Conservation (phyloP, 768 basidiomycete species). For the Lactarius hatsudake region DNA sequence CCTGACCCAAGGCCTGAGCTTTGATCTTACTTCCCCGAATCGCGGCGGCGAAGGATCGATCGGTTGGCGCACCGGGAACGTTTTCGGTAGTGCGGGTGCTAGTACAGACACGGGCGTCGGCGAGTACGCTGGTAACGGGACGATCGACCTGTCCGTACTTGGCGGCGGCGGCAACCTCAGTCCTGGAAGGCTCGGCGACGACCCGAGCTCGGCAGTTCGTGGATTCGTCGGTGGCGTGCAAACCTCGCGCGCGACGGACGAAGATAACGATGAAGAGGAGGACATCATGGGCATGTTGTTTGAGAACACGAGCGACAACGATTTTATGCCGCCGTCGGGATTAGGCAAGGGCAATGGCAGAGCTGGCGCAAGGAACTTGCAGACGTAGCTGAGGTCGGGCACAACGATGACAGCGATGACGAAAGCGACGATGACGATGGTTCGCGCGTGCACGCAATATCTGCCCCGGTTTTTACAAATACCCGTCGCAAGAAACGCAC, state of each 20-base stretch:
- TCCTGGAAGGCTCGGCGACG: neutral
- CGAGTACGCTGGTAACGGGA: constrained; percentile 21
- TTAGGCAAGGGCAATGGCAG: neutral
- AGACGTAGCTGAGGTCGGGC: neutral
- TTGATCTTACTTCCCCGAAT: too few relatives aligned
- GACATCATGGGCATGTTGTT: constrained; percentile 7
- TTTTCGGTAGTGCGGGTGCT: neutral
- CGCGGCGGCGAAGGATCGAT: neutral
- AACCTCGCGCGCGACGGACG: neutral
- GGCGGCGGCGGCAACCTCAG: constrained; percentile 11
- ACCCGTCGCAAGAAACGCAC: neutral
- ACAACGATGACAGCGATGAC: neutral
- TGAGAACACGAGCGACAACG: neutral
- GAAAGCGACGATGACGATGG: neutral
- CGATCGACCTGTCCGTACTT: constrained; percentile 25
- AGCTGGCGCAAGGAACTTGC: constrained; percentile 15
- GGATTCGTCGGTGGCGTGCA: neutral
- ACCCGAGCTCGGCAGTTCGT: neutral
- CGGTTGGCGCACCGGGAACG: neutral
- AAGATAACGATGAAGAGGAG: constrained; percentile 5
- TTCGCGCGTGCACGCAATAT: neutral
- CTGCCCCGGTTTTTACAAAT: neutral
- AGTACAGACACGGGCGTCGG: neutral
- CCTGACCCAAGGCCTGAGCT: too few relatives aligned
- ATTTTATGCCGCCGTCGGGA: neutral